These are phyloP conservation scores for Termitomyces sp. DNA, from an alignment of 768 basidiomycete species.

Conservation along the genomic window DNA sequence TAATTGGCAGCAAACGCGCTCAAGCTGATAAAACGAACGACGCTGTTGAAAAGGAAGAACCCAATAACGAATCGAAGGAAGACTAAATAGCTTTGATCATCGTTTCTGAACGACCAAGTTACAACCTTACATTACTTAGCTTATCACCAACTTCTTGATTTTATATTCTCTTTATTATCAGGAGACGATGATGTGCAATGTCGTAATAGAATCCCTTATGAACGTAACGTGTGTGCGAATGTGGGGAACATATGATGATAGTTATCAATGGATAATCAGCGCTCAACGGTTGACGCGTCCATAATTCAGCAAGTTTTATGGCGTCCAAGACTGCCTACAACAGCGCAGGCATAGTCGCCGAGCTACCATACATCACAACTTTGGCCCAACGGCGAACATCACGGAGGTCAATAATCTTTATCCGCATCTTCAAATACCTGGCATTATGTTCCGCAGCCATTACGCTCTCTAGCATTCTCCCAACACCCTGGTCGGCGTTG, in stretches of 20 bases:
- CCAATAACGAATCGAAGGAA: constrained; percentile 19
- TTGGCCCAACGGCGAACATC: not conserved
- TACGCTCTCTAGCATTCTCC: constrained; percentile 30
- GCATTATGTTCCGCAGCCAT: constrained; percentile 28
- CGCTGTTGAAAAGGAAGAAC: constrained; percentile 25
- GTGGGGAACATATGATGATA: not conserved
- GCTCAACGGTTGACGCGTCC: not conserved
- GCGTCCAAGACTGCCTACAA: constrained; percentile 8
- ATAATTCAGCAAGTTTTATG: not conserved
- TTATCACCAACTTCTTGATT: no score
- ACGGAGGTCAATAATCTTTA: constrained; percentile 8
- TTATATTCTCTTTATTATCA: no score
- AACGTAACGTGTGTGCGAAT: not conserved
- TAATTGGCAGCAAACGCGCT: constrained; percentile 63
- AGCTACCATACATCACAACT: constrained; percentile 5
- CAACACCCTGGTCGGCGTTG: constrained; percentile 30
- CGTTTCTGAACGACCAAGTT: not conserved
- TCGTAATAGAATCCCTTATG: not conserved
- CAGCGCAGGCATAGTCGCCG: not conserved
- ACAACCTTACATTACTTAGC: no score
- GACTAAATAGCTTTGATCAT: not conserved
- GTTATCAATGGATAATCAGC: not conserved
- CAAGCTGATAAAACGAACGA: constrained; percentile 33
- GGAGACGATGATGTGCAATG: no score
- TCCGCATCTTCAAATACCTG: constrained; percentile 17